Evolutionary conservation across 2,329 filamentous ascomycete genomes (phyloP).

Genomic region (Pseudophaeomoniella oleicola): DNA sequence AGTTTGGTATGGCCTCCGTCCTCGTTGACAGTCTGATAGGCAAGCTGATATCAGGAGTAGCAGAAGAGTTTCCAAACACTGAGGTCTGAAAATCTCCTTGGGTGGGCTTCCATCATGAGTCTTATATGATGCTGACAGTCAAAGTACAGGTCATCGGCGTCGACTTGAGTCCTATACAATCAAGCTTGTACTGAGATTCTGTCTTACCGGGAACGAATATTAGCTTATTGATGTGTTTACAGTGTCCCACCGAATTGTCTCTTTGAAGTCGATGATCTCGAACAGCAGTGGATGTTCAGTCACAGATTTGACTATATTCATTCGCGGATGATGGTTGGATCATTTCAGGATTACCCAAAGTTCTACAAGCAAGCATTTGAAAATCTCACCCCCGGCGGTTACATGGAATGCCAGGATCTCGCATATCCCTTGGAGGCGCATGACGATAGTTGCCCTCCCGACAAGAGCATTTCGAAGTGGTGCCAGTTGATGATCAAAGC

Average conservation of each 20-base stretch:
- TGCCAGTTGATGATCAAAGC: slow-evolving; percentile 14
- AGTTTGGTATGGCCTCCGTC: too few relatives aligned
- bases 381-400: slow-evolving; percentile 35
- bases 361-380: slow-evolving; percentile 14
- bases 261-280: slow-evolving; percentile 17
- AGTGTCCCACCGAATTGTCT: slow-evolving; percentile 16
- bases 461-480: slow-evolving; percentile 16
- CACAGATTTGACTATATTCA: slow-evolving; percentile 16
- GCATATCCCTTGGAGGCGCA: slow-evolving; percentile 23
- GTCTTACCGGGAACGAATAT: background rate
- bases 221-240: background rate
- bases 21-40: too few relatives aligned
- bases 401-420: slow-evolving; percentile 36
- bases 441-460: slow-evolving; percentile 20
- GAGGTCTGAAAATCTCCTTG: too few relatives aligned
- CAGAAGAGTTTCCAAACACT: too few relatives aligned
- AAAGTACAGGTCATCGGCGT: background rate
- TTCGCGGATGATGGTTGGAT: slow-evolving; percentile 13
- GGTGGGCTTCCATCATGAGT: background rate
- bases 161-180: slow-evolving; percentile 9
- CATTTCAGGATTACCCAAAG: slow-evolving; percentile 10
- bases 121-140: background rate
- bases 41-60: too few relatives aligned
- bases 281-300: slow-evolving; percentile 13
- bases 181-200: slow-evolving; percentile 4